Percentiles rank a stretch among this genome's conserved stretches.
Evolutionary conservation across 2,329 filamentous ascomycete genomes (phyloP).

Genomic region (Teratosphaeriaceae sp.): DNA sequence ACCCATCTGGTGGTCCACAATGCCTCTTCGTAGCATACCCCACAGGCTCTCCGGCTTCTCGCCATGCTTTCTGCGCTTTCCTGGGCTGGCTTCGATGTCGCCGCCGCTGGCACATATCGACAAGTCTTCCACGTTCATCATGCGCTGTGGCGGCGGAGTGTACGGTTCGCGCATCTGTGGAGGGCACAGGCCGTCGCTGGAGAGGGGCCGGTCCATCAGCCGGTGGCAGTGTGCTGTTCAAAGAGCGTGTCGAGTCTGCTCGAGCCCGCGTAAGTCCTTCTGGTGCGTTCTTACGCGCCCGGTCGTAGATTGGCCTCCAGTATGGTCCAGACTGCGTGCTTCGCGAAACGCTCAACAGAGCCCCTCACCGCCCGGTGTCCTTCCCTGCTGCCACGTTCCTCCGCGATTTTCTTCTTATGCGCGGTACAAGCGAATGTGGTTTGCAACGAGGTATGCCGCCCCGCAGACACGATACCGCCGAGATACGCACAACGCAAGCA

Average conservation of each 20-base stretch:
- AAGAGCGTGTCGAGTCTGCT: no score
- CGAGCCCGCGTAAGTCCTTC: no score
- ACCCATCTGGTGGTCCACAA: slow-evolving; percentile 43
- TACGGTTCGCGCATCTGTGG: slow-evolving; percentile 9
- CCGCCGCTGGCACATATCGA: slow-evolving; percentile 21
- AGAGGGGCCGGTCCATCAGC: neutral
- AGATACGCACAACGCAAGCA: neutral
- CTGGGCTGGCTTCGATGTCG: slow-evolving; percentile 10
- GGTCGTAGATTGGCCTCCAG: no score
- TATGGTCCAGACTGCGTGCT: no score
- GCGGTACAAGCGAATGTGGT: neutral
- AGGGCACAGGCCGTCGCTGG: slow-evolving; percentile 4
- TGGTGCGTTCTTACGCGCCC: no score
- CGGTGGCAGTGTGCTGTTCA: no score
- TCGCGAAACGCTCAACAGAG: no score
- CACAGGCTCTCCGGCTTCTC: slow-evolving; percentile 26
- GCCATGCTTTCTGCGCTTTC: slow-evolving; percentile 7
- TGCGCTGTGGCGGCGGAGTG: slow-evolving; percentile 15
- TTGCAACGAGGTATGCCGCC: neutral
- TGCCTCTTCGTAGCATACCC: slow-evolving; percentile 27
- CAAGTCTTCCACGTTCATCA: slow-evolving; percentile 16
- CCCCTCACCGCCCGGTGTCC: no score
- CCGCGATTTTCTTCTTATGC: neutral
- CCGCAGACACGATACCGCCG: neutral
- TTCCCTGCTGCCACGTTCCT: neutral